phyloP scores from a whole-genome alignment of 768 basidiomycete genomes.

The Hygrocybe coccinea region DNA sequence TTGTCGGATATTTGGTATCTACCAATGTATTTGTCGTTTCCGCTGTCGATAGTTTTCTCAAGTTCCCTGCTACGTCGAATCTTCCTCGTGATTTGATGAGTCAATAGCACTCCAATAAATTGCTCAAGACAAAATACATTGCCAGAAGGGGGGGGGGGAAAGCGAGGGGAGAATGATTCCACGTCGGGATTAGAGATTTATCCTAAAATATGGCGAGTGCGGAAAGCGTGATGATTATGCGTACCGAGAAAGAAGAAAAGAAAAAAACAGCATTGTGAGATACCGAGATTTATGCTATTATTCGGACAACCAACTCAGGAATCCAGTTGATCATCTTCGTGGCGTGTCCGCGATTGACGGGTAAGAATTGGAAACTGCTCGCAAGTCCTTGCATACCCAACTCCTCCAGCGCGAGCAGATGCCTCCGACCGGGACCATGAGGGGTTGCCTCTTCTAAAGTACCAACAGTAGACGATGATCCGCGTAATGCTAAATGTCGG shows the following conservation, averaged over 20 bases:
- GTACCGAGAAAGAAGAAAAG: neutral
- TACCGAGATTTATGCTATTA: slow-evolving; percentile 1
- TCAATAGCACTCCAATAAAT: no score
- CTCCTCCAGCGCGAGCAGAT: slow-evolving; percentile 61
- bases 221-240: neutral
- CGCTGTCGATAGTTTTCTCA: no score
- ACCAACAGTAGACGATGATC: slow-evolving; percentile 61
- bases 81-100: no score
- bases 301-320: slow-evolving; percentile 39
- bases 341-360: slow-evolving; percentile 48
- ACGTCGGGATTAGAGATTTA: no score
- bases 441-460: slow-evolving; percentile 52
- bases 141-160: no score
- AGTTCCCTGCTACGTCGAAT: no score
- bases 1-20: no score
- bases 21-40: no score
- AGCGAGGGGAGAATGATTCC: no score
- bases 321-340: slow-evolving; percentile 74
- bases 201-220: neutral
- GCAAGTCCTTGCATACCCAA: slow-evolving; percentile 69
- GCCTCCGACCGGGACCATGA: slow-evolving; percentile 47
- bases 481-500: slow-evolving; percentile 38
- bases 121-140: no score
- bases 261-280: neutral
- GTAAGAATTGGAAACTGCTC: slow-evolving; percentile 67